Percentiles rank a stretch among this genome's conserved stretches.
phyloP scores from a whole-genome alignment of 2,329 filamentous ascomycete species.

The Arthrobotrys entomopaga region DNA sequence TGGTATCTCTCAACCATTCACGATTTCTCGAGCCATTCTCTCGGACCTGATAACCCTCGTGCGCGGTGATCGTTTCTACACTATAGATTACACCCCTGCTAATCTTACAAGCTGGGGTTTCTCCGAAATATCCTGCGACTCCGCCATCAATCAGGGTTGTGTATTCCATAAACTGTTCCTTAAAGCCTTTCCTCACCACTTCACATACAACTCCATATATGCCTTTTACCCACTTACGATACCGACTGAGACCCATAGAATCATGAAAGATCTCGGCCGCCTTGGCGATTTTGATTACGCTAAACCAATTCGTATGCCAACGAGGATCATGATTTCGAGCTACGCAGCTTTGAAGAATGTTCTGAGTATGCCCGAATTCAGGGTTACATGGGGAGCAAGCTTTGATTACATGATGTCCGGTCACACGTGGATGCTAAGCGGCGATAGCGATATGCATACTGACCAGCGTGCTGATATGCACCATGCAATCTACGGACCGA shows the following conservation, averaged over 20 bases:
- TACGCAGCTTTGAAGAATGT: constrained; percentile 72
- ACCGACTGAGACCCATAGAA: constrained; percentile 77
- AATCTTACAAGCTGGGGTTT: constrained; percentile 87
- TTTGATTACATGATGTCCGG: constrained; percentile 72
- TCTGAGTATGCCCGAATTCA: constrained; percentile 72
- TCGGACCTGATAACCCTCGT: constrained; percentile 83
- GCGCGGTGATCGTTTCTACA: constrained; percentile 81
- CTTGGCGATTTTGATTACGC: constrained; percentile 75
- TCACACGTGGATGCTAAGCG: constrained; percentile 68
- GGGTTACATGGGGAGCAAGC: constrained; percentile 72
- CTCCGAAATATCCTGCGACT: constrained; percentile 77
- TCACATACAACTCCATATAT: constrained; percentile 80
- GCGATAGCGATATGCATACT: constrained; percentile 66
- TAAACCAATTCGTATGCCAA: constrained; percentile 68
- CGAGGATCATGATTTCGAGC: constrained; percentile 69
- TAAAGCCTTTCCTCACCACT: constrained; percentile 81
- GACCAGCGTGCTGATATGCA: constrained; percentile 68
- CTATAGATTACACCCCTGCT: constrained; percentile 75
- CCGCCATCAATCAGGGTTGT: constrained; percentile 80
- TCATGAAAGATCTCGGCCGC: constrained; percentile 74
- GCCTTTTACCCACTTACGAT: constrained; percentile 79
- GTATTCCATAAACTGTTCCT: constrained; percentile 86
- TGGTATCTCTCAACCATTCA: constrained; percentile 79
- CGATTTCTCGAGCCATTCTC: constrained; percentile 78
- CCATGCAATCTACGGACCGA: constrained; percentile 69